Conservation (phyloP, 2,329 filamentous ascomycete species). For the Xylariaceae sp. region DNA sequence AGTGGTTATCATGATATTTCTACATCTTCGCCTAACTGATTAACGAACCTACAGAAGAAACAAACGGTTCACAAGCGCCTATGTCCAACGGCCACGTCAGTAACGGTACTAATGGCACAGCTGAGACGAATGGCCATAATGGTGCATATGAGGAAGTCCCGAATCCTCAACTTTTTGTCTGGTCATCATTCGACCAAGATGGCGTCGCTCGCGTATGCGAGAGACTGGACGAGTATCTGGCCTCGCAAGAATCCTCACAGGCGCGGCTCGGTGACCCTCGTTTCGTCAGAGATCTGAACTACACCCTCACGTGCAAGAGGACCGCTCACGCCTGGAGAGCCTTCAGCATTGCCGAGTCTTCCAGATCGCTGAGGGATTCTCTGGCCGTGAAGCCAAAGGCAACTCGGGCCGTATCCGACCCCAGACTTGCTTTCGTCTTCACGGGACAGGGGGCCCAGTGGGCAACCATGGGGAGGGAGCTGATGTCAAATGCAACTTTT, state of each 20-base stretch:
- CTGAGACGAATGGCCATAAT: neutral
- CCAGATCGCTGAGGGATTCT: neutral
- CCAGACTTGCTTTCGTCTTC: slow-evolving; percentile 24
- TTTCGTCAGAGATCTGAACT: slow-evolving; percentile 1
- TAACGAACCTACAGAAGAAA: no score
- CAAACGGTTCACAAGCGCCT: no score
- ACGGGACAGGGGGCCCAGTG: slow-evolving; percentile 41
- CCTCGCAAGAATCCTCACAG: neutral
- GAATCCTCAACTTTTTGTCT: slow-evolving; percentile 6
- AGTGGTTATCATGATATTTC: no score
- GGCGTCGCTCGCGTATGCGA: slow-evolving; percentile 2
- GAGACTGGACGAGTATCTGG: slow-evolving; percentile 3
- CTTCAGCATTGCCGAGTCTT: neutral
- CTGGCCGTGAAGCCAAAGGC: neutral
- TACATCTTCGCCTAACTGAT: no score
- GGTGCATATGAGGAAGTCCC: neutral
- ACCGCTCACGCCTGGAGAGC: slow-evolving; percentile 1
- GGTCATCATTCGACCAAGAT: slow-evolving; percentile 11
- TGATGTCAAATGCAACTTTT: slow-evolving; percentile 10
- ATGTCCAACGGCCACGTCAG: no score
- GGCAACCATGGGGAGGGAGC: slow-evolving; percentile 30
- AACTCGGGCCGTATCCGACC: neutral
- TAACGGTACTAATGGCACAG: neutral
- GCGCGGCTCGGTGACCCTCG: neutral
- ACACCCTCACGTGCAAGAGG: neutral